Percentiles rank a stretch among this genome's conserved stretches.
Evolutionary conservation across 2,329 filamentous ascomycete genomes (phyloP).

Genomic region (Hypocrella siamensis): DNA sequence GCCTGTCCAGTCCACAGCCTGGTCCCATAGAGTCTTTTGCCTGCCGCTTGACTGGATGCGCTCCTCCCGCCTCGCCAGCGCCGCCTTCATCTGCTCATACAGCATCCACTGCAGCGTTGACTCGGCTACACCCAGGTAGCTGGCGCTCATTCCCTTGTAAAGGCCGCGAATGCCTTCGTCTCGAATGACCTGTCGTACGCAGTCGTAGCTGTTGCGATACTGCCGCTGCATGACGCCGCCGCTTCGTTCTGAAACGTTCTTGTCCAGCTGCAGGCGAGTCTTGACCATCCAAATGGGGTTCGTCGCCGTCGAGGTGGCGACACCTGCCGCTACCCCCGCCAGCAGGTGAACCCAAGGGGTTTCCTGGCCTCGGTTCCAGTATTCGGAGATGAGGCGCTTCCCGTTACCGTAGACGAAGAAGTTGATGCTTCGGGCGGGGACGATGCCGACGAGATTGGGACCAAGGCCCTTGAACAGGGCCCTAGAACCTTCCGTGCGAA

Average conservation of each 20-base stretch:
- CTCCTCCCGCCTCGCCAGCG: slow-evolving; percentile 49
- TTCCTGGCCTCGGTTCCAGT: slow-evolving; percentile 55
- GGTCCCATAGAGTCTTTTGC: slow-evolving; percentile 55
- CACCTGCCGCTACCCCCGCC: slow-evolving; percentile 62
- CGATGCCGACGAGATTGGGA: slow-evolving; percentile 77
- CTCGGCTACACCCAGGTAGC: slow-evolving; percentile 81
- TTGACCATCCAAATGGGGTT: slow-evolving; percentile 97
- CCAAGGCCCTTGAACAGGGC: slow-evolving; percentile 89
- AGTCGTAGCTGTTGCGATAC: slow-evolving; percentile 82
- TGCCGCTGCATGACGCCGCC: slow-evolving; percentile 40
- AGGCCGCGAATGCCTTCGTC: slow-evolving; percentile 69
- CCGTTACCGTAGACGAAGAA: slow-evolving; percentile 91
- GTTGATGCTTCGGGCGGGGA: slow-evolving; percentile 81
- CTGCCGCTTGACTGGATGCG: slow-evolving; percentile 41
- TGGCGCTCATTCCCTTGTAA: slow-evolving; percentile 82
- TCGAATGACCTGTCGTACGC: slow-evolving; percentile 64
- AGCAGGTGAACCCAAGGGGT: slow-evolving; percentile 63
- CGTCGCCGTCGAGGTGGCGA: slow-evolving; percentile 78
- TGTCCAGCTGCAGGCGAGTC: slow-evolving; percentile 83
- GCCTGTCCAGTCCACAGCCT: slow-evolving; percentile 61
- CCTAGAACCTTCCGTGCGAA: slow-evolving; percentile 65
- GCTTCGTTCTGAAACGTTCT: slow-evolving; percentile 52
- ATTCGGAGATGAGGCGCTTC: slow-evolving; percentile 64
- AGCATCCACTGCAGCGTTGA: slow-evolving; percentile 86
- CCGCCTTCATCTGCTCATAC: slow-evolving; percentile 81